Conservation (phyloP, 495 filamentous ascomycete species). For the Xylaria grammica region DNA sequence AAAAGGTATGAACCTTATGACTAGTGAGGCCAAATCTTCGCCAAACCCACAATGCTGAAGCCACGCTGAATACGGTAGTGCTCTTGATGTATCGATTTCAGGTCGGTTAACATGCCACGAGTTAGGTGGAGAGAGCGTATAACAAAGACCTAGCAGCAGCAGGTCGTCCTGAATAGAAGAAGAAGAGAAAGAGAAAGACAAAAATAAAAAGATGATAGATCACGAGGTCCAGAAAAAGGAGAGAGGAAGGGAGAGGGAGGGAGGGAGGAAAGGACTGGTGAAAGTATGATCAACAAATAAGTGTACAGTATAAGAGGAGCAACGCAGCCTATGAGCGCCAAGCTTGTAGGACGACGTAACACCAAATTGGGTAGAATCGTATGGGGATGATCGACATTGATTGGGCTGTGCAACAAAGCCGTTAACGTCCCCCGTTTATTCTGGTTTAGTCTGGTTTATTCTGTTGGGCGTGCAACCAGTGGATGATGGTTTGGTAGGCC, state of each 20-base stretch:
- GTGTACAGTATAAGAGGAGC: background rate
- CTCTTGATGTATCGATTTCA: background rate
- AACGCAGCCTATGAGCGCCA: conserved; percentile 2
- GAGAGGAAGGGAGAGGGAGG: background rate
- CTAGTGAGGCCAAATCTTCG: background rate
- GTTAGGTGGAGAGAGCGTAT: background rate
- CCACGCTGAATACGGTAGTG: background rate
- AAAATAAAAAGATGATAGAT: background rate
- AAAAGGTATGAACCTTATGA: background rate
- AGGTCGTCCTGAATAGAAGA: too few relatives aligned
- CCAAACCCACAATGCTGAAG: background rate
- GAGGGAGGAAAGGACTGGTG: background rate
- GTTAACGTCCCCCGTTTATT: background rate
- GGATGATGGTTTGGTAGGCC: too few relatives aligned
- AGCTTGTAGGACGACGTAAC: background rate
- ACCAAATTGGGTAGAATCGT: background rate
- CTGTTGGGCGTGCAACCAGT: too few relatives aligned
- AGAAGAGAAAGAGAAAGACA: background rate
- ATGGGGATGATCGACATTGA: background rate
- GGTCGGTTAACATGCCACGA: background rate
- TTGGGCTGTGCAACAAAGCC: background rate
- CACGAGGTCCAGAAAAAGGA: background rate
- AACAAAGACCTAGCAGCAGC: background rate
- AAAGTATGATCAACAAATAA: background rate
- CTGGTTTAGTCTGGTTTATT: too few relatives aligned